Conservation (phyloP, 2,329 filamentous ascomycete genomes). For the Chrysoporthe austroafricana region DNA sequence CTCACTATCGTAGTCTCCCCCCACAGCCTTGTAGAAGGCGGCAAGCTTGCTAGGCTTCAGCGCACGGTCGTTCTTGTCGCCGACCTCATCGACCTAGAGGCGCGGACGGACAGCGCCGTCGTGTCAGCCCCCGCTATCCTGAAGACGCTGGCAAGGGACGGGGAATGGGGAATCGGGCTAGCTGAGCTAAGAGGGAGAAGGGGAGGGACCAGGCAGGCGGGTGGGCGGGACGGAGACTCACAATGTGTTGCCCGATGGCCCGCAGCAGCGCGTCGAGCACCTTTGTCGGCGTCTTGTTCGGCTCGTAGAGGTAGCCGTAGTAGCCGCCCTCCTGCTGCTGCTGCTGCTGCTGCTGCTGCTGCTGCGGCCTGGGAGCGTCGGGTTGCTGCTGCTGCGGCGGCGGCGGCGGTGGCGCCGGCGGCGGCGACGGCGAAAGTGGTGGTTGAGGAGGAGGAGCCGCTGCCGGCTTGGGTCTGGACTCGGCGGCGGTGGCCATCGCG, state of each 20-base stretch:
- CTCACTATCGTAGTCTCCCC: slow-evolving; percentile 72
- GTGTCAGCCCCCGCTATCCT: not conserved
- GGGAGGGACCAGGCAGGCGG: slow-evolving; percentile 8
- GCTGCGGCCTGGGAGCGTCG: slow-evolving; percentile 32
- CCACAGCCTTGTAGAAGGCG: slow-evolving; percentile 75
- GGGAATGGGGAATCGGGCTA: not conserved
- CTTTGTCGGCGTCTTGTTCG: slow-evolving; percentile 69
- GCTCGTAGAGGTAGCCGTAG: slow-evolving; percentile 71
- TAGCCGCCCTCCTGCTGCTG: slow-evolving; percentile 35
- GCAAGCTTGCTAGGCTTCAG: slow-evolving; percentile 72
- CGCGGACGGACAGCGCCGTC: slow-evolving; percentile 21
- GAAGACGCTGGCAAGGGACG: not conserved
- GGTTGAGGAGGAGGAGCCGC: not conserved
- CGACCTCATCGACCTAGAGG: slow-evolving; percentile 59
- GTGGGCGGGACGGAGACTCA: slow-evolving; percentile 47
- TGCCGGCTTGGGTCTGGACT: slow-evolving; percentile 12
- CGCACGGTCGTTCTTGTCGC: slow-evolving; percentile 56
- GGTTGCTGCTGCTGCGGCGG: slow-evolving; percentile 28
- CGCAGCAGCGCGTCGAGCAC: slow-evolving; percentile 69
- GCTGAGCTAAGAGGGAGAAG: not conserved
- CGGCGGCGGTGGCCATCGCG: slow-evolving; percentile 26
- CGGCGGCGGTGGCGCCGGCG: slow-evolving; percentile 27
- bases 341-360: slow-evolving; percentile 22
- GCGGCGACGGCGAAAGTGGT: not conserved
- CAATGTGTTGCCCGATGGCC: slow-evolving; percentile 71